Conservation (phyloP, 805 yeast genomes). For the Candida morakotiae region DNA sequence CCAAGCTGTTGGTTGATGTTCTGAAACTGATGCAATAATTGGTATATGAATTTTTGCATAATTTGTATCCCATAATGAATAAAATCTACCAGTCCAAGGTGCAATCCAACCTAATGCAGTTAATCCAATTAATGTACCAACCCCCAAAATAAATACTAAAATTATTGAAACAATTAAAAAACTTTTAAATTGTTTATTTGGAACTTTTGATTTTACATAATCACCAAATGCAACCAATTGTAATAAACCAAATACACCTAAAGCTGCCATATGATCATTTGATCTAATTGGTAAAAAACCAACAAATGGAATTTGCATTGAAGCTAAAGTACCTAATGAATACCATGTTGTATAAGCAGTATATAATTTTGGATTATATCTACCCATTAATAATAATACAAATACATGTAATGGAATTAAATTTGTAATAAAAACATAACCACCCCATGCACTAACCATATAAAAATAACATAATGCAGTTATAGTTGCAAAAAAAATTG, state of each 20-base stretch:
- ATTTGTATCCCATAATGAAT: constrained; percentile 96
- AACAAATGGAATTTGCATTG: constrained; percentile 99
- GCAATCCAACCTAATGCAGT: constrained; percentile 93
- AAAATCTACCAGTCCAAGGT: constrained; percentile 99
- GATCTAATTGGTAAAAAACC: constrained; percentile 96
- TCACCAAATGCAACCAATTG: constrained; percentile 87
- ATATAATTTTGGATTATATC: constrained; percentile 78
- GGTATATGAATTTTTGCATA: constrained; percentile 98
- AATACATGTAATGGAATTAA: constrained; percentile 94
- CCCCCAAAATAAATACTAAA: constrained; percentile 56
- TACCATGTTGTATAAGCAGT: constrained; percentile 96
- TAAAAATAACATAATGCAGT: constrained; percentile 91
- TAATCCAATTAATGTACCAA: constrained; percentile 67
- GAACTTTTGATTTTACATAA: constrained; percentile 70
- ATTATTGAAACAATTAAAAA: constrained; percentile 59
- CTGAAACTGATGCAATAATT: constrained; percentile 96
- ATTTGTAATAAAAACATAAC: constrained; percentile 97
- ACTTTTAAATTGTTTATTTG: constrained; percentile 68
- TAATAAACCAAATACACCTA: constrained; percentile 93
- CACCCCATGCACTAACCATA: constrained; percentile 99
- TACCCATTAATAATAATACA: constrained; percentile 87
- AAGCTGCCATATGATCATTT: constrained; percentile 96
- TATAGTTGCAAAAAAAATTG: constrained; percentile 75
- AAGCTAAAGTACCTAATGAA: constrained; percentile 92
- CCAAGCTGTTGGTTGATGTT: constrained; percentile 99